phyloP scores from a whole-genome alignment of 2,329 filamentous ascomycete genomes.

The Microcyclosporella mali region DNA sequence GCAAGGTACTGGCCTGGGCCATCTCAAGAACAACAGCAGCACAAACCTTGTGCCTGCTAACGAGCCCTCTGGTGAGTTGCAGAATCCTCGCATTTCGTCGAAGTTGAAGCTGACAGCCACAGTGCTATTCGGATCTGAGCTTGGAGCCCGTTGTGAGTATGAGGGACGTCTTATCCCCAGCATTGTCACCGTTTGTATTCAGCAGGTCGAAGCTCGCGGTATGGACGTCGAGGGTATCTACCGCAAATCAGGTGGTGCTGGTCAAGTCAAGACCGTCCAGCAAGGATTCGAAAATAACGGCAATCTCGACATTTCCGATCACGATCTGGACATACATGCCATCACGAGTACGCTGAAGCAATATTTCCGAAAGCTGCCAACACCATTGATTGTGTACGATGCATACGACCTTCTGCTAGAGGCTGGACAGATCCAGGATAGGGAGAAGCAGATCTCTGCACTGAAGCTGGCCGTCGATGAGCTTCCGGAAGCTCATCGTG shows the following conservation, averaged over 20 bases:
- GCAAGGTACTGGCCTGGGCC: constrained; percentile 25
- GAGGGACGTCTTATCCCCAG: constrained; percentile 85
- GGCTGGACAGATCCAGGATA: constrained; percentile 54
- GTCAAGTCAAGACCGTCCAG: constrained; percentile 82
- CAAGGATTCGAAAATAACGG: constrained; percentile 78
- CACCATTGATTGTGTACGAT: constrained; percentile 82
- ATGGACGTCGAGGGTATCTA: constrained; percentile 99
- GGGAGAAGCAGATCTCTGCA: constrained; percentile 62
- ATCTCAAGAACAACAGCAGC: constrained; percentile 41
- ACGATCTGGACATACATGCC: constrained; percentile 88
- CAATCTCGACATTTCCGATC: constrained; percentile 85
- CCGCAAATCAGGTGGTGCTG: constrained; percentile 89
- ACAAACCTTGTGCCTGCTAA: constrained; percentile 32
- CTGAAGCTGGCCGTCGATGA: constrained; percentile 68
- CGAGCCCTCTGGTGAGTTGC: constrained; percentile 1
- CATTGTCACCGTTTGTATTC: constrained; percentile 88
- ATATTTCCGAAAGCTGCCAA: constrained; percentile 90
- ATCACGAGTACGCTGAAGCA: constrained; percentile 95
- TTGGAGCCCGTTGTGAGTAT: constrained; percentile 76
- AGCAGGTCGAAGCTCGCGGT: constrained; percentile 90
- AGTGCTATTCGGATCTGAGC: constrained; percentile 81
- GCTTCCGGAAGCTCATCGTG: constrained; percentile 75
- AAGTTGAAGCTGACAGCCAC: constrained; percentile 17
- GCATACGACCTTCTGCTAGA: constrained; percentile 87
- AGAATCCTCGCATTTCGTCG: not conserved